Evolutionary conservation across 169 alveolate genomes (phyloP).

Genomic region (Plasmodium vivax): DNA sequence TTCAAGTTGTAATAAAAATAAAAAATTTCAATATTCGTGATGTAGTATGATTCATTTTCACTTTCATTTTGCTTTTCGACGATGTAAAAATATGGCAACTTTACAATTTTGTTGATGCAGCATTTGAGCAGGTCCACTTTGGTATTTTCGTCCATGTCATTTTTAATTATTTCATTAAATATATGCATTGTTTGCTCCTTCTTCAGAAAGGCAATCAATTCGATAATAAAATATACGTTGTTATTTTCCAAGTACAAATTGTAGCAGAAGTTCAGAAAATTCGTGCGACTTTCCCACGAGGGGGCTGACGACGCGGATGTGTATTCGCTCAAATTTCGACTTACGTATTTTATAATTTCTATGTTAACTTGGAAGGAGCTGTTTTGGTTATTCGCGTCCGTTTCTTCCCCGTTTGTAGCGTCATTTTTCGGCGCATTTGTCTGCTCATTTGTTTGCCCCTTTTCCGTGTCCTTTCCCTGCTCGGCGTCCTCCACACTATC

Average conservation of each 20-base stretch:
- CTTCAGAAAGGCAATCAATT: slow-evolving; percentile 48
- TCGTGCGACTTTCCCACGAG: slow-evolving; percentile 15
- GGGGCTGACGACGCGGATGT: slow-evolving; percentile 2
- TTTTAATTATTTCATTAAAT: slow-evolving; percentile 69
- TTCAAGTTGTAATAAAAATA: slow-evolving; percentile 68
- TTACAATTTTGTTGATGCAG: slow-evolving; percentile 53
- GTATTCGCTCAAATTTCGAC: slow-evolving; percentile 25
- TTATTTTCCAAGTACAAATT: slow-evolving; percentile 68
- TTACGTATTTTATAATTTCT: slow-evolving; percentile 66
- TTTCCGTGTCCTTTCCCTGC: not conserved
- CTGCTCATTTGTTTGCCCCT: not conserved
- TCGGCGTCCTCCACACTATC: not conserved
- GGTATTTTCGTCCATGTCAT: slow-evolving; percentile 51
- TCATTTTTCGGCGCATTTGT: not conserved
- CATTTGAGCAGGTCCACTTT: slow-evolving; percentile 51
- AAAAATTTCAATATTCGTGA: slow-evolving; percentile 71
- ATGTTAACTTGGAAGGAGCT: slow-evolving; percentile 52
- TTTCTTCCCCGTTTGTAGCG: not conserved
- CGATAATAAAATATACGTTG: slow-evolving; percentile 53
- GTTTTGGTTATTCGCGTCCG: not conserved
- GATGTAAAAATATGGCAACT: slow-evolving; percentile 60
- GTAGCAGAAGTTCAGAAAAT: slow-evolving; percentile 61
- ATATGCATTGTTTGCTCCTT: slow-evolving; percentile 65
- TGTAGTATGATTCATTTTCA: slow-evolving; percentile 71
- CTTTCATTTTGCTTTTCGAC: slow-evolving; percentile 48